Percentiles rank a stretch among this genome's conserved stretches.
phyloP scores from a whole-genome alignment of 83 land plant genomes.

The Picea engelmannii region DNA sequence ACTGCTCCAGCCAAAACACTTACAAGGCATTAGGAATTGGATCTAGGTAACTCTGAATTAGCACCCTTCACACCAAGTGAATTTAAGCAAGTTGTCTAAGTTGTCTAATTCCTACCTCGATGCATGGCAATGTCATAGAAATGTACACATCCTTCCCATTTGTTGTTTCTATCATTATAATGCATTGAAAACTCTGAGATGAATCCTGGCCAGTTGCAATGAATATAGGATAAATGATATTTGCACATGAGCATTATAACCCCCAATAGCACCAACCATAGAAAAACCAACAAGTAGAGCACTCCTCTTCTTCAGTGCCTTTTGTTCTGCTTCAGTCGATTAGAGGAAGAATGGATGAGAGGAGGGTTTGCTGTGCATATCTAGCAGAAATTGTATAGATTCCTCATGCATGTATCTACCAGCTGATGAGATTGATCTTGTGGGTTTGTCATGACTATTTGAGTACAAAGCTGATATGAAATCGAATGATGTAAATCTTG shows the following conservation, averaged over 20 bases:
- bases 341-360: too few species aligned
- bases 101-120: slow-evolving; percentile 31
- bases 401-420: too few species aligned
- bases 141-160: slow-evolving; percentile 81
- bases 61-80: slow-evolving; percentile 50
- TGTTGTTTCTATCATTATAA: slow-evolving; percentile 87
- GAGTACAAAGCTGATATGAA: too few species aligned
- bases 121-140: slow-evolving; percentile 91
- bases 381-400: too few species aligned
- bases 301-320: too few species aligned
- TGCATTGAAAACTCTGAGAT: slow-evolving; percentile 91
- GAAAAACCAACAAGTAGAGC: slow-evolving; percentile 56
- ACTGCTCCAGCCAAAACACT: slow-evolving; percentile 38
- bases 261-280: slow-evolving; percentile 89
- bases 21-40: slow-evolving; percentile 31
- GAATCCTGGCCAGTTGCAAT: slow-evolving; percentile 96
- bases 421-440: too few species aligned
- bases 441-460: too few species aligned
- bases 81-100: slow-evolving; percentile 37
- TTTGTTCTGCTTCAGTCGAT: too few species aligned
- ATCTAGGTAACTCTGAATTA: slow-evolving; percentile 27
- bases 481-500: too few species aligned
- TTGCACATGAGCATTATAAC: slow-evolving; percentile 90
- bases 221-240: slow-evolving; percentile 81
- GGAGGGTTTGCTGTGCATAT: too few species aligned